Percentiles rank a stretch among this genome's conserved stretches.
Evolutionary conservation across 495 filamentous ascomycete genomes (phyloP).

Genomic region (Penicillium ochrochloron): DNA sequence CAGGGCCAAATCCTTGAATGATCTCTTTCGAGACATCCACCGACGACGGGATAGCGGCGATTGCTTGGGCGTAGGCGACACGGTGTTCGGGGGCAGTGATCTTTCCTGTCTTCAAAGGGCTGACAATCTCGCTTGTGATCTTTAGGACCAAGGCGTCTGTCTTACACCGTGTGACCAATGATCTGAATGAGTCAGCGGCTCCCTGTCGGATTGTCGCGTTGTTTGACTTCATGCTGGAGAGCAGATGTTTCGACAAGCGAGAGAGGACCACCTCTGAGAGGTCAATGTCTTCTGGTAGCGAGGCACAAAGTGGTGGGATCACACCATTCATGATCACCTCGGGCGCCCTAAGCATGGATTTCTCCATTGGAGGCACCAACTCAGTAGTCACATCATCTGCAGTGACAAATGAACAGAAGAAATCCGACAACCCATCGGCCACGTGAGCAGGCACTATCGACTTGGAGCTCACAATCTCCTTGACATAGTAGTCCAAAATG

Average conservation of each 20-base stretch:
- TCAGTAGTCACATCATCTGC: conserved; percentile 76
- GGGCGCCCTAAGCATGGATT: conserved; percentile 83
- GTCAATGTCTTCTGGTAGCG: conserved; percentile 72
- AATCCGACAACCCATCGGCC: conserved; percentile 74
- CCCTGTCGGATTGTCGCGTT: conserved; percentile 77
- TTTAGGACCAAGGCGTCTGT: conserved; percentile 61
- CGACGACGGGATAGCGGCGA: conserved; percentile 63
- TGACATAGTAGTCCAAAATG: conserved; percentile 78
- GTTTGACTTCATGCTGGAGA: conserved; percentile 88
- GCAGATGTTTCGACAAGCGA: conserved; percentile 78
- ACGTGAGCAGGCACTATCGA: conserved; percentile 72
- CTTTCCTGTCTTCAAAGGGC: conserved; percentile 79
- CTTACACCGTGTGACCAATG: conserved; percentile 60
- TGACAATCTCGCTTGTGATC: conserved; percentile 75
- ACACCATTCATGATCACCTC: conserved; percentile 85
- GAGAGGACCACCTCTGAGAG: conserved; percentile 71
- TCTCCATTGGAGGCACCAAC: conserved; percentile 81
- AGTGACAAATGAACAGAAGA: conserved; percentile 77
- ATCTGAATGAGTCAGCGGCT: conserved; percentile 71
- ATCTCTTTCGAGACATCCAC: conserved; percentile 64
- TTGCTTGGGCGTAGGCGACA: conserved; percentile 75
- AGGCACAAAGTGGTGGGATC: conserved; percentile 67
- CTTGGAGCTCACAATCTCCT: conserved; percentile 84
- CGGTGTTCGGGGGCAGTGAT: conserved; percentile 81
- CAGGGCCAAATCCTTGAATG: conserved; percentile 63